These are phyloP conservation scores for Ephemerocybe angulata DNA, from an alignment of 768 basidiomycete genomes.

Conservation along the genomic window DNA sequence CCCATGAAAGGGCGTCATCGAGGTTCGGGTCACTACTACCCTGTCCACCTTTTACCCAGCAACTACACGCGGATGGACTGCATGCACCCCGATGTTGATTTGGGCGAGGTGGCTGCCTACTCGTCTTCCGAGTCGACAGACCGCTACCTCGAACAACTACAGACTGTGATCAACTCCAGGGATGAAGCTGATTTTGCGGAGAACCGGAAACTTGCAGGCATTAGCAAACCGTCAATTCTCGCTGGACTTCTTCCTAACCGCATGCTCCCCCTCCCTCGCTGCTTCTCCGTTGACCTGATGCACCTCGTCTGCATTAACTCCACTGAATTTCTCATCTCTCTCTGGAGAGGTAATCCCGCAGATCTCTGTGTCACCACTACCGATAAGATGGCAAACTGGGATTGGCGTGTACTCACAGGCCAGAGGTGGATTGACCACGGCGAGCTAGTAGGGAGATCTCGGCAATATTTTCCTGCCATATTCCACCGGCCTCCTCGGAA, in stretches of 20 bases:
- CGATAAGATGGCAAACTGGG: conserved; percentile 4
- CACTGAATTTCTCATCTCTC: conserved; percentile 1
- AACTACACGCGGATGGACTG: conserved; percentile 11
- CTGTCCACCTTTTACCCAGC: conserved; percentile 15
- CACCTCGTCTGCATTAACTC: conserved; percentile 5
- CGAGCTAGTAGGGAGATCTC: conserved; percentile 8
- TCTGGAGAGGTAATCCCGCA: conserved; percentile 14
- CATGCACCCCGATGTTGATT: conserved; percentile 10
- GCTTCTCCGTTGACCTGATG: conserved; percentile 14
- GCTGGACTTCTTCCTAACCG: conserved; percentile 22
- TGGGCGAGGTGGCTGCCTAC: background rate
- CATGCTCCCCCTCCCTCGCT: conserved; percentile 21
- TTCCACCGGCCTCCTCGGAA: conserved; percentile 8
- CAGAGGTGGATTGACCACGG: conserved; percentile 12
- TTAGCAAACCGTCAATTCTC: conserved; percentile 34
- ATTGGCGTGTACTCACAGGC: conserved; percentile 8
- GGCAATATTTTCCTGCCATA: conserved; percentile 1
- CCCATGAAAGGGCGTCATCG: background rate
- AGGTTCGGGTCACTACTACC: conserved; percentile 25
- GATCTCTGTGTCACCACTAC: conserved; percentile 4
- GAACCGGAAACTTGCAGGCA: conserved; percentile 25
- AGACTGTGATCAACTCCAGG: conserved; percentile 21
- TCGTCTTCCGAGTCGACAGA: background rate
- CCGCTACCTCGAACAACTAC: background rate
- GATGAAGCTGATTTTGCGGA: conserved; percentile 18